phyloP scores from a whole-genome alignment of 2,329 filamentous ascomycete genomes.

The Hymenoscyphus repandus region DNA sequence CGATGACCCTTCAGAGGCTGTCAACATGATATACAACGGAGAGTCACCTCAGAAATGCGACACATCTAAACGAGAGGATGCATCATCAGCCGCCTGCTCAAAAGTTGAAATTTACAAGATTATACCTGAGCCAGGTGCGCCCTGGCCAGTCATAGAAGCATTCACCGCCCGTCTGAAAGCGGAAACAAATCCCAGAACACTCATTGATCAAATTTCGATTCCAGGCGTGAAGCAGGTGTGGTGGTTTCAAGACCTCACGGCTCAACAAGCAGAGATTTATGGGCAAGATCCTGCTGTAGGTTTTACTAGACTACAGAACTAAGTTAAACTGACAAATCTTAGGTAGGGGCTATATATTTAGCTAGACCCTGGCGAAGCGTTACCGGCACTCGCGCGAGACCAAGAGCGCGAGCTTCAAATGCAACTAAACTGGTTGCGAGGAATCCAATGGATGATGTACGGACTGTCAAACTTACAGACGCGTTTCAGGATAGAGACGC shows the following conservation, averaged over 20 bases:
- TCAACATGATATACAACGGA: not conserved
- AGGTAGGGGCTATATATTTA: not conserved
- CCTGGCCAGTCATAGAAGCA: too few species aligned
- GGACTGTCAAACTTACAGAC: too few species aligned
- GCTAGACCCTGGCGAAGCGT: not conserved
- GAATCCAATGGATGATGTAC: too few species aligned
- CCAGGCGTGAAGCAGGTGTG: not conserved
- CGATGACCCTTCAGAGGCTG: not conserved
- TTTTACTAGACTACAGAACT: not conserved
- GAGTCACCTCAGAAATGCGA: not conserved
- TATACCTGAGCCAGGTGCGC: too few species aligned
- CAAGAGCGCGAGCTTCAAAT: too few species aligned
- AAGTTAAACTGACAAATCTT: not conserved
- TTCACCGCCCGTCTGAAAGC: not conserved
- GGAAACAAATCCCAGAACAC: not conserved
- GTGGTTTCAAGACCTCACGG: not conserved
- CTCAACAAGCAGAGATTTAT: not conserved
- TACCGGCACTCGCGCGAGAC: too few species aligned
- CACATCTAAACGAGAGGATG: not conserved
- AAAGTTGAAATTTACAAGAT: not conserved
- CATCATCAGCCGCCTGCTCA: not conserved
- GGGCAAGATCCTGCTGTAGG: not conserved
- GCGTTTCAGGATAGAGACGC: too few species aligned
- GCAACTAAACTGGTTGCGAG: too few species aligned
- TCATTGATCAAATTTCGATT: not conserved